Conservation (phyloP, 225 moss, liverwort and hornwort genomes). For the Sphagnum tenellum region DNA sequence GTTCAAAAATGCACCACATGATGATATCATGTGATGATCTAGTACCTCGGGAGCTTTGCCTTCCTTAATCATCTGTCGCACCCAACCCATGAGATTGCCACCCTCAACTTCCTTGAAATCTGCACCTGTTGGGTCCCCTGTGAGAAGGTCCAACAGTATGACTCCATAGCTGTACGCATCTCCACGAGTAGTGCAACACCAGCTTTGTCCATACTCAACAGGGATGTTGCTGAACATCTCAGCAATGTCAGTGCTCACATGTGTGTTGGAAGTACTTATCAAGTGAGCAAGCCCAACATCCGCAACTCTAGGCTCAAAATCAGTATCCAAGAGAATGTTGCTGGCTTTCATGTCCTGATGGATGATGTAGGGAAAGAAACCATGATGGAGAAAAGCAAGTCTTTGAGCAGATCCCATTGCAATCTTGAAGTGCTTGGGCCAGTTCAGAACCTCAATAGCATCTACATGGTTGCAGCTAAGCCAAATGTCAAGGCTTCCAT, state of each 20-base stretch:
- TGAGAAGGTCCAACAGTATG: slow-evolving; percentile 42
- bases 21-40: slow-evolving; percentile 11
- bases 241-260: slow-evolving; percentile 52
- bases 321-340: slow-evolving; percentile 42
- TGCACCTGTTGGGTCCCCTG: slow-evolving; percentile 48
- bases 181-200: slow-evolving; percentile 40
- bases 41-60: slow-evolving; percentile 35
- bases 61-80: slow-evolving; percentile 31
- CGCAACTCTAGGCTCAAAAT: slow-evolving; percentile 43
- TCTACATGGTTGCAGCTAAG: slow-evolving; percentile 43
- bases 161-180: slow-evolving; percentile 58
- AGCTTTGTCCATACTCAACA: slow-evolving; percentile 51
- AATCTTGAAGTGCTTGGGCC: slow-evolving; percentile 43
- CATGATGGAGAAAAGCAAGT: slow-evolving; percentile 41
- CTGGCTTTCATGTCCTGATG: slow-evolving; percentile 53
- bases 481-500: slow-evolving; percentile 46
- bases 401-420: slow-evolving; percentile 42
- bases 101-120: slow-evolving; percentile 50
- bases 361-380: slow-evolving; percentile 49
- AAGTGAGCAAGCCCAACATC: slow-evolving; percentile 43
- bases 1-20: not conserved
- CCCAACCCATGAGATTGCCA: slow-evolving; percentile 49
- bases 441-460: slow-evolving; percentile 40
- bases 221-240: slow-evolving; percentile 54
- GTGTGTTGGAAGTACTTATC: slow-evolving; percentile 49